phyloP scores from a whole-genome alignment of 805 yeast species.

The Wickerhamomyces kurtzmanii region DNA sequence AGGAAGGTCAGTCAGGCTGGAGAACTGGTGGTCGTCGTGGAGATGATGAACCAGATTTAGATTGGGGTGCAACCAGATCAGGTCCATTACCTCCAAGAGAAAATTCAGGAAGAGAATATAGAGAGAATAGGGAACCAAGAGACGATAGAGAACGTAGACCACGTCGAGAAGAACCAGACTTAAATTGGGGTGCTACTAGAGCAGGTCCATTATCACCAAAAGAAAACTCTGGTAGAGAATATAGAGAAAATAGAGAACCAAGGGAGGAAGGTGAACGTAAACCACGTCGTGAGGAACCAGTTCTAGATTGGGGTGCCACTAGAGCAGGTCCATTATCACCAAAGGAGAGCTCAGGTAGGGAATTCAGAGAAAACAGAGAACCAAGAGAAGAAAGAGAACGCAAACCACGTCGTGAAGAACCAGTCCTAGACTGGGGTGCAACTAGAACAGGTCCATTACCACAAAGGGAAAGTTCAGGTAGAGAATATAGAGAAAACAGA shows the following conservation, averaged over 20 bases:
- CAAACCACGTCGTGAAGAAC: slow-evolving; percentile 25
- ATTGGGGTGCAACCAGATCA: slow-evolving; percentile 44
- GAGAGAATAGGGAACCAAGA: slow-evolving; percentile 11
- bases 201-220: slow-evolving; percentile 16
- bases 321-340: slow-evolving; percentile 29
- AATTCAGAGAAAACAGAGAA: slow-evolving; percentile 19
- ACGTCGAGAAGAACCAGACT: slow-evolving; percentile 25
- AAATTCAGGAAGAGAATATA: slow-evolving; percentile 14
- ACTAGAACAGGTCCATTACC: slow-evolving; percentile 27
- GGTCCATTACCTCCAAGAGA: slow-evolving; percentile 17
- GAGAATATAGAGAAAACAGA: slow-evolving; percentile 11
- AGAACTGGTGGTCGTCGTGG: slow-evolving; percentile 27
- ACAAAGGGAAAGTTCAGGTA: slow-evolving; percentile 20
- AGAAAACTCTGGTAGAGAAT: slow-evolving; percentile 15
- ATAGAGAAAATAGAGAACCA: slow-evolving; percentile 15
- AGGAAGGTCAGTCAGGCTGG: slow-evolving; percentile 28
- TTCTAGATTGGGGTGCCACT: slow-evolving; percentile 43
- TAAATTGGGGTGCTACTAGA: slow-evolving; percentile 37
- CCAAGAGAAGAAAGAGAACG: slow-evolving; percentile 16
- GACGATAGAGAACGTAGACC: slow-evolving; percentile 12
- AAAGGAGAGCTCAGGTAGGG: slow-evolving; percentile 23
- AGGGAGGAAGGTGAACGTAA: slow-evolving; percentile 18
- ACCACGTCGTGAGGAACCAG: slow-evolving; percentile 28
- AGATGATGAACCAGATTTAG: slow-evolving; percentile 47
- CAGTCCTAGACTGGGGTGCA: slow-evolving; percentile 20